These are phyloP conservation scores for Ricinus communis DNA, from an alignment of 345 rosid species.

Conservation along the genomic window DNA sequence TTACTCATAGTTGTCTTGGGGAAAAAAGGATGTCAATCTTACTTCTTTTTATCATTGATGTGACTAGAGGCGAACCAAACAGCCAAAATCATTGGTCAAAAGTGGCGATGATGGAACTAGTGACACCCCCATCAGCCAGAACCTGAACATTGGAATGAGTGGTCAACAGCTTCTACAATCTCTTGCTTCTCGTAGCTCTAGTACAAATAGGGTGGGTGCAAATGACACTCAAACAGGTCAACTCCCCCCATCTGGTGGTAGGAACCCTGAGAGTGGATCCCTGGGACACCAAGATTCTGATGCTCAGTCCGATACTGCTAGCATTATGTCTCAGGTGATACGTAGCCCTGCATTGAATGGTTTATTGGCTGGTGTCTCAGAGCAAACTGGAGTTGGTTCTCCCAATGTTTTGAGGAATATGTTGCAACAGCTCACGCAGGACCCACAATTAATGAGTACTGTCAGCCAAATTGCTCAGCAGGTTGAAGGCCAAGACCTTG, in stretches of 20 bases:
- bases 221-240: conserved; percentile 24
- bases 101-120: conserved; percentile 42
- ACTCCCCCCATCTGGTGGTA: conserved; percentile 17
- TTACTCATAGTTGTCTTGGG: background rate
- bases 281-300: conserved; percentile 40
- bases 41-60: conserved; percentile 15
- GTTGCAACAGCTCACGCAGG: conserved; percentile 82
- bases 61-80: conserved; percentile 52
- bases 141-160: conserved; percentile 33
- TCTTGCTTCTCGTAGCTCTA: conserved; percentile 52
- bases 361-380: conserved; percentile 66
- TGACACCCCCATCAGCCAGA: conserved; percentile 38
- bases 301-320: conserved; percentile 48
- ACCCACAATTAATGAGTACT: conserved; percentile 78
- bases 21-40: background rate
- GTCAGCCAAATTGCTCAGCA: conserved; percentile 90
- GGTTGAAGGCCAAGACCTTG: conserved; percentile 70
- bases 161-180: conserved; percentile 66
- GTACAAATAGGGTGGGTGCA: conserved; percentile 22
- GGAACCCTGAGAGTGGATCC: conserved; percentile 23
- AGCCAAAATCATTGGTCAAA: conserved; percentile 33
- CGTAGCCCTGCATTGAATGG: conserved; percentile 68
- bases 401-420: conserved; percentile 75
- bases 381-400: conserved; percentile 76
- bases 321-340: conserved; percentile 67